Base-by-base conservation (phyloP, 2,329 filamentous ascomycete species). In the Paramyrothecium sp. region DNA sequence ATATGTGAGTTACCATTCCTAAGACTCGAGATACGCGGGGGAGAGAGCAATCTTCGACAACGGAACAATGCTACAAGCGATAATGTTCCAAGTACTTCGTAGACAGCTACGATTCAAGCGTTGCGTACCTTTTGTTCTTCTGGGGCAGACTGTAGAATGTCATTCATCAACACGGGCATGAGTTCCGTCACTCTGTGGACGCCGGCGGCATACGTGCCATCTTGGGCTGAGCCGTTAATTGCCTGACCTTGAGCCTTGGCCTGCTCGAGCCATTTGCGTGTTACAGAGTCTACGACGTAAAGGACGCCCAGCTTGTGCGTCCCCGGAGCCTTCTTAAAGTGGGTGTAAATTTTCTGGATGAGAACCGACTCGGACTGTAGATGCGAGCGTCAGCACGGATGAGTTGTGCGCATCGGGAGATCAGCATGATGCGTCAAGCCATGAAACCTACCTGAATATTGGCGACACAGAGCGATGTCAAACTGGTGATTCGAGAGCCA, bases 211-310 rank as follows among this genome's bases (percentile, higher is more conserved):
- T 89, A 97, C 56, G 93, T 97, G 72, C 95, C 95, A 78, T 96
- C 91, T 64, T 89, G 86, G 64, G 93, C 92, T 75, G 87, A 83
- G 75, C 85, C 88, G 78, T 90, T 90, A 75, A 92, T 86, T 71
- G 89, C 78, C 73, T 98, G 93, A 69, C 90, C 91, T 65, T 90
- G 85, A 70, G 88, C 85, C 78, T 93, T 95, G 70, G 95, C 94
- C 78, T 92, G 90, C 75, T 98, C 94, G 81, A 97, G 88, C 94
- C 95, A 99, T 81, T 96, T 94, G 78, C 95, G 92, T 75, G 93
- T 94, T 85, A 99, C 93, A 82, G 94, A 97, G 84, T 99, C 95
- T 93, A 99, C 91, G 79, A 98, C 93, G 88, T 99, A 99, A 79
- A 99, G 89, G 72, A 97, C 93, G 78, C 95, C 95, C 76, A 99